Conservation (phyloP, 2,329 filamentous ascomycete species). For the Apiospora sp. region DNA sequence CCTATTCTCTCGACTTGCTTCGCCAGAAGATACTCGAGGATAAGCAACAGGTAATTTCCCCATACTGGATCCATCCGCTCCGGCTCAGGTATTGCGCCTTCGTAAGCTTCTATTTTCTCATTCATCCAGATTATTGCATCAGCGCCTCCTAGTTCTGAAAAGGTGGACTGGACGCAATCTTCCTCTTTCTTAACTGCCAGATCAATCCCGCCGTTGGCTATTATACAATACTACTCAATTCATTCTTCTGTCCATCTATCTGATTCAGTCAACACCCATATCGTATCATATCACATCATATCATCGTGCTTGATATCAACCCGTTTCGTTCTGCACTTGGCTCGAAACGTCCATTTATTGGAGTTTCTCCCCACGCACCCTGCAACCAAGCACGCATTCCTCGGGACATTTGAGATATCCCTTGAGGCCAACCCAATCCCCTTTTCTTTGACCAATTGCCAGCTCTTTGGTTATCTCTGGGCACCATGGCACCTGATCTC, state of each 20-base stretch:
- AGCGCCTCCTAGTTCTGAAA: constrained; percentile 23
- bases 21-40: constrained; percentile 5
- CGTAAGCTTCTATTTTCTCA: constrained; percentile 25
- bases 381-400: constrained; percentile 10
- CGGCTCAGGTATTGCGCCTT: constrained; percentile 18
- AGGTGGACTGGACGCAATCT: constrained; percentile 23
- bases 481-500: constrained; percentile 74
- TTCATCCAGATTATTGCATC: constrained; percentile 15
- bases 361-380: background rate
- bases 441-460: background rate
- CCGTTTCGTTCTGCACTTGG: constrained; percentile 7
- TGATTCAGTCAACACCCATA: background rate
- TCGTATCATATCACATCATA: background rate
- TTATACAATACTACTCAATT: background rate
- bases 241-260: background rate
- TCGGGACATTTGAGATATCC: background rate
- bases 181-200: constrained; percentile 7
- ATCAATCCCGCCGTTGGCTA: background rate
- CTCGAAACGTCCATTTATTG: constrained; percentile 3
- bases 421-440: background rate
- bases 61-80: constrained; percentile 4
- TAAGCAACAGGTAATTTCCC: constrained; percentile 8
- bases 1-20: constrained; percentile 8
- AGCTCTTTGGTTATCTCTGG: constrained; percentile 1
- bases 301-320: background rate